These are phyloP conservation scores for Populus hybrid DNA, from an alignment of 441 rosid species.

Conservation along the genomic window DNA sequence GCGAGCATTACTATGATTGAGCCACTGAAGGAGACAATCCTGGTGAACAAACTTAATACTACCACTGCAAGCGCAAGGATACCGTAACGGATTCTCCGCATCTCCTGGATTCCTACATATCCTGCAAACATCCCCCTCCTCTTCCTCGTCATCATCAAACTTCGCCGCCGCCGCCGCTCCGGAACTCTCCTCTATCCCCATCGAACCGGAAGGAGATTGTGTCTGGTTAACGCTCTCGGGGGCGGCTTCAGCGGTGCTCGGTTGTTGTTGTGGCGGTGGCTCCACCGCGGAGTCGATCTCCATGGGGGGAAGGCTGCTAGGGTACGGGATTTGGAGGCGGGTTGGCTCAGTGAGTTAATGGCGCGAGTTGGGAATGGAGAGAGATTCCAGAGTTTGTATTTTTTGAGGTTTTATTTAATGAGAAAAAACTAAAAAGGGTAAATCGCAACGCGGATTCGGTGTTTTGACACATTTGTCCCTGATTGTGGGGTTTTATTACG, in stretches of 20 bases:
- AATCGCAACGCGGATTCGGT: neutral
- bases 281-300: constrained; percentile 38
- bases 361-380: constrained; percentile 14
- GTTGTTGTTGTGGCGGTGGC: neutral
- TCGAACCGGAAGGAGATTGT: constrained; percentile 23
- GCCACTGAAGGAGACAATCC: constrained; percentile 99
- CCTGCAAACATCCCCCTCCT: constrained; percentile 98
- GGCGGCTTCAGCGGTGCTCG: constrained; percentile 16
- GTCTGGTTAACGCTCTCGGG: constrained; percentile 10
- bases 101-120: constrained; percentile 98
- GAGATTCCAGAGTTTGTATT: neutral
- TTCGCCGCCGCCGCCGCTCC: constrained; percentile 24
- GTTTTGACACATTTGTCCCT: neutral
- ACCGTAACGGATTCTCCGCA: constrained; percentile 79
- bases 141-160: constrained; percentile 72
- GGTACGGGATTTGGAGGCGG: neutral
- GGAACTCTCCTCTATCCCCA: constrained; percentile 21
- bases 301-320: constrained; percentile 25
- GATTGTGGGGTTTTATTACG: neutral
- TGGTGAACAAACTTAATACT: constrained; percentile 98
- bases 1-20: constrained; percentile 96
- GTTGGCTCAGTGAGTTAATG: constrained; percentile 31
- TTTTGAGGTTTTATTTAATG: no score
- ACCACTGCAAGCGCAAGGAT: constrained; percentile 97
- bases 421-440: neutral